Evolutionary conservation across 2,329 filamentous ascomycete genomes (phyloP), one percentile per base, ranked within the genome.

Genomic region (Hortaea werneckii): DNA sequence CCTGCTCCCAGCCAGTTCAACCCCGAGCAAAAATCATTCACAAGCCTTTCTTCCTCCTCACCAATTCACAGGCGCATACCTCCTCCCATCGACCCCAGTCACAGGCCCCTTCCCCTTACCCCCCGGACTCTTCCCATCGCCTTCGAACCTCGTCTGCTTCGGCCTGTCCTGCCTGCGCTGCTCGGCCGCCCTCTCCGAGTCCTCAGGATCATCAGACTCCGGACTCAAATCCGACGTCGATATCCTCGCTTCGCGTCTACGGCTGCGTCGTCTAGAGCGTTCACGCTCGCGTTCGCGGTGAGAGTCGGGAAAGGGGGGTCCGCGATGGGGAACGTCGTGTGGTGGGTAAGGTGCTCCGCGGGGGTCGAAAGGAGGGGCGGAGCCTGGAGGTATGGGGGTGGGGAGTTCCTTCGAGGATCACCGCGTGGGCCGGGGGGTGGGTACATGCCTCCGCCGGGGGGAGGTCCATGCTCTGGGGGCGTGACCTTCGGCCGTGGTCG

Each of bases 101-200:
- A 44, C 34, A 5, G 48, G 40, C n/a, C 32, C 32, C 8, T n/a
- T 9, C 9, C 32, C 32, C 32, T 35, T 35, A n/a, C 32, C 32
- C n/a, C 32, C 32, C n/a, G 32, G 32, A 35, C 32, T n/a, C 9
- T 35, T 6, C 7, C 29, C 38, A 38, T 45, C 48, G 37, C 40
- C 45, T 35, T 49, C 54, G 34, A 58, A 59, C 28, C 55, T 29
- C 26, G 55, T 54, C 51, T 52, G 43, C 42, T 55, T 56, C 12
- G 43, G 46, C 43, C 50, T 41, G 1, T 49, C 51, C 9, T 47
- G 43, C n/a, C 45, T 37, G 42, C 46, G 42, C 20, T 47, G 41
- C 20, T 20, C 20, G 20, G 4, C 20, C 20, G 20, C 20, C 28
- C 42, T 34, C 13, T 42, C 43, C 10, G 41, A 26, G 41, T 49